These are phyloP conservation scores for Solioccasus polychromus DNA, from an alignment of 768 basidiomycete species.

Conservation along the genomic window DNA sequence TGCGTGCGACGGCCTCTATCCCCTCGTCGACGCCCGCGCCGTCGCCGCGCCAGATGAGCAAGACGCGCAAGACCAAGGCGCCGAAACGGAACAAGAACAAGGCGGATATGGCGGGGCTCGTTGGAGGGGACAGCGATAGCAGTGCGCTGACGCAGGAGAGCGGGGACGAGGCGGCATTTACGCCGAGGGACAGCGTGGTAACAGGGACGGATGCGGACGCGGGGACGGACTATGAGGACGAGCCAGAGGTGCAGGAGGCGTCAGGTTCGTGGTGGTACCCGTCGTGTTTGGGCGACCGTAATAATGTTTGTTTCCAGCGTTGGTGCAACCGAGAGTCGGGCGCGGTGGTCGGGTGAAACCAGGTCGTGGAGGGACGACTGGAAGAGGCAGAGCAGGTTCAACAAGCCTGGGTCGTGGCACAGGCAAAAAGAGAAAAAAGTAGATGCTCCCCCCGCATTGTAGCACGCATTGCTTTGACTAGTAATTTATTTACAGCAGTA, in stretches of 20 bases:
- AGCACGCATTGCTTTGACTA: too few relatives aligned
- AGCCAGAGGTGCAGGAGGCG: conserved; percentile 58
- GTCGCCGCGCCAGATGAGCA: conserved; percentile 40
- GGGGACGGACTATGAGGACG: conserved; percentile 72
- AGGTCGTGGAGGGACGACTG: conserved; percentile 22
- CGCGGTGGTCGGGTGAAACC: conserved; percentile 29
- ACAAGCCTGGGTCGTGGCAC: conserved; percentile 22
- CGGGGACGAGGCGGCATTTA: conserved; percentile 64
- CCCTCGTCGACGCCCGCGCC: conserved; percentile 55
- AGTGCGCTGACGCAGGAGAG: conserved; percentile 83
- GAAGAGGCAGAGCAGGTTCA: conserved; percentile 27
- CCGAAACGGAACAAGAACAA: conserved; percentile 44
- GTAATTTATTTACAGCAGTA: conserved; percentile 7
- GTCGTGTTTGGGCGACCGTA: conserved; percentile 6
- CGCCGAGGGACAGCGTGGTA: conserved; percentile 62
- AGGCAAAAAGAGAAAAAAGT: conserved; percentile 33
- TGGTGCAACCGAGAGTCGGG: conserved; percentile 17
- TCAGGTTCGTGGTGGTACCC: conserved; percentile 45
- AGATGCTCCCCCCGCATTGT: too few relatives aligned
- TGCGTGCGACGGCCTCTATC: conserved; percentile 59
- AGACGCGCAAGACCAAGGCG: conserved; percentile 40
- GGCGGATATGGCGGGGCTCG: conserved; percentile 66
- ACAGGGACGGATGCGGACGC: conserved; percentile 75
- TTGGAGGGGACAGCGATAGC: conserved; percentile 80
- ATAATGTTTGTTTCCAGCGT: conserved; percentile 17